Base-by-base conservation (phyloP, 2,329 filamentous ascomycete species). In the Gremmenia infestans region DNA sequence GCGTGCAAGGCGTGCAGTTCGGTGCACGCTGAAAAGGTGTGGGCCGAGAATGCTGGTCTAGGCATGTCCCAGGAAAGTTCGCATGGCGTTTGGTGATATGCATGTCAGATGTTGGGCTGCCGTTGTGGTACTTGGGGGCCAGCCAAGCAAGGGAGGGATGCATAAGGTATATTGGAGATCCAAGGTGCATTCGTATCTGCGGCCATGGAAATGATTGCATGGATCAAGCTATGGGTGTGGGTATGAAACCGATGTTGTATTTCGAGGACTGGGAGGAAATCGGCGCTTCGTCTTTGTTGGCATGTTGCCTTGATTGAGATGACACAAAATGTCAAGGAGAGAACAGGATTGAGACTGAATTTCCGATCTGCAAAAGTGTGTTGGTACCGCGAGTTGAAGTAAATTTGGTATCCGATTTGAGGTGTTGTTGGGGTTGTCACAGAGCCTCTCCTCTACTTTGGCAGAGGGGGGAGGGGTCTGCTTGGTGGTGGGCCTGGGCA, bases 401-500 rank as follows among this genome's bases (percentile, higher is more conserved):
- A 51, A 19, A n/a, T 23, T 40, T 37, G 11, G 19, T n/a, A 42
- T 22, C 36, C 42, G 23, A 37, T n/a, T 35, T 48, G 40, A 46
- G 22, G 17, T 25, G 46, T 48, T 19, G 36, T 51, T 36, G n/a
- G 36, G 39, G 5, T 17, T 49, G n/a, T 23, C 45, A 42, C 35
- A 48, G 15, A n/a, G 40, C 40, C 11, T 32, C 50, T 8, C 39
- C 54, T 66, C 67, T 79, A 76, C 75, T 83, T 85, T 70, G 83
- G 83, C 60, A 86, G 79, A 72, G 82, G 80, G 71, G 83, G 83
- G 53, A 86, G 80, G 72, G 83, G 83, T 54, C 83, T 77, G 72
- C 78, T 82, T 61, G 83, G 83, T 67, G 83, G 83, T 58, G 83
- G 83, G 65, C 83, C 83, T 53, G 83, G 82, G 80, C 82, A 86